Percentiles rank a stretch among this genome's conserved stretches.
These are phyloP conservation scores for Fusarium sp. DNA, from an alignment of 2,329 filamentous ascomycete species.

Conservation along the genomic window DNA sequence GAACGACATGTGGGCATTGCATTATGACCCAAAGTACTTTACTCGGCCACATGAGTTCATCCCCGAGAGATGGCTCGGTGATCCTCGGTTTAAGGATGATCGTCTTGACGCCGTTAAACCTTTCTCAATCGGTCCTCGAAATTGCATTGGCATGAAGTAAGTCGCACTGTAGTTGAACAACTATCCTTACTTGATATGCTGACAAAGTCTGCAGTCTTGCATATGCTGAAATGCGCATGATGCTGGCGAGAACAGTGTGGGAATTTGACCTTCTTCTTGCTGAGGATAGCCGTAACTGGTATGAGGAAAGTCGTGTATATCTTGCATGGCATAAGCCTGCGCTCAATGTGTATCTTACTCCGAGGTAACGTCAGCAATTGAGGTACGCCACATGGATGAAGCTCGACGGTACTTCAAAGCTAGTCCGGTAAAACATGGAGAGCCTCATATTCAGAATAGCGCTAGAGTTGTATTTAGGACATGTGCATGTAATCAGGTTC, in stretches of 20 bases:
- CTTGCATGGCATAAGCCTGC: conserved; percentile 2
- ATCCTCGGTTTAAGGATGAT: neutral
- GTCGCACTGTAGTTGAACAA: neutral
- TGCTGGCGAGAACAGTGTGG: conserved; percentile 6
- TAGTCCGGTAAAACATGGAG: neutral
- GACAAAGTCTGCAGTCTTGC: neutral
- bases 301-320: neutral
- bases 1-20: neutral
- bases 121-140: neutral
- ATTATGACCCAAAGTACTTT: neutral
- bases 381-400: neutral
- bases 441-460: accelerated
- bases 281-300: neutral
- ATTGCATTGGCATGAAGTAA: neutral
- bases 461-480: neutral
- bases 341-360: neutral
- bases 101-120: neutral
- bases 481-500: no score
- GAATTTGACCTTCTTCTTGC: conserved; percentile 3
- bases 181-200: neutral
- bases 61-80: neutral
- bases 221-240: conserved; percentile 13
- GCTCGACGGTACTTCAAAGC: neutral
- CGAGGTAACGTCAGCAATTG: neutral
- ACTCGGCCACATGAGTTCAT: neutral